Conservation (phyloP, 2,329 filamentous ascomycete species). For the Leptographium wingfieldii region DNA sequence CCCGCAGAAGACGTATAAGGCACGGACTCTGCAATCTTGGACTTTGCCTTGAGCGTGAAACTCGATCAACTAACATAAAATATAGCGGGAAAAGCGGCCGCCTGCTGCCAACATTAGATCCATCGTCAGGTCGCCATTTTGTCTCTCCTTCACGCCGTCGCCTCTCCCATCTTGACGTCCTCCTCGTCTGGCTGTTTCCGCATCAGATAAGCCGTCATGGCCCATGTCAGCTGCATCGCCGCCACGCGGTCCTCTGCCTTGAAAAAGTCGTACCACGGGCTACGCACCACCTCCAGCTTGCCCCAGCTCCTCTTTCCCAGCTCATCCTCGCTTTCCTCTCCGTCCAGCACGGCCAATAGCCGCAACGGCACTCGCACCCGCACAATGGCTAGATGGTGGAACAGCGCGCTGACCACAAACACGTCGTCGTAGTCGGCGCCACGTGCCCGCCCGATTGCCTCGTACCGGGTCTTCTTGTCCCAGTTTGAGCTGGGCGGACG, state of each 20-base stretch:
- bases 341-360: constrained; percentile 40
- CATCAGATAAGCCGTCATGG: constrained; percentile 49
- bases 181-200: constrained; percentile 21
- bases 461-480: constrained; percentile 47
- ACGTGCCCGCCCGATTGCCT: constrained; percentile 38
- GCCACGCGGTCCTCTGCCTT: constrained; percentile 37
- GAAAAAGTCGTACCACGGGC: constrained; percentile 50
- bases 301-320: constrained; percentile 33
- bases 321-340: constrained; percentile 17
- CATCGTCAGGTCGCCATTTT: too few species aligned
- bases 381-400: constrained; percentile 48
- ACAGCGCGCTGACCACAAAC: constrained; percentile 47
- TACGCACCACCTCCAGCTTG: constrained; percentile 42
- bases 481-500: constrained; percentile 43
- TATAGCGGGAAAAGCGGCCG: too few species aligned
- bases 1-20: too few species aligned
- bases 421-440: constrained; percentile 44
- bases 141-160: neutral
- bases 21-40: neutral
- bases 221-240: constrained; percentile 46
- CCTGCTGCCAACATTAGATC: too few species aligned
- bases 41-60: neutral
- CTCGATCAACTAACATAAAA: too few species aligned
- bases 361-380: constrained; percentile 43
- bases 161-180: neutral